A percentile compares a stretch with the other conserved stretches of the same genome.
Conservation (phyloP, 306 rosid genomes). For the Prunus dulcis region DNA sequence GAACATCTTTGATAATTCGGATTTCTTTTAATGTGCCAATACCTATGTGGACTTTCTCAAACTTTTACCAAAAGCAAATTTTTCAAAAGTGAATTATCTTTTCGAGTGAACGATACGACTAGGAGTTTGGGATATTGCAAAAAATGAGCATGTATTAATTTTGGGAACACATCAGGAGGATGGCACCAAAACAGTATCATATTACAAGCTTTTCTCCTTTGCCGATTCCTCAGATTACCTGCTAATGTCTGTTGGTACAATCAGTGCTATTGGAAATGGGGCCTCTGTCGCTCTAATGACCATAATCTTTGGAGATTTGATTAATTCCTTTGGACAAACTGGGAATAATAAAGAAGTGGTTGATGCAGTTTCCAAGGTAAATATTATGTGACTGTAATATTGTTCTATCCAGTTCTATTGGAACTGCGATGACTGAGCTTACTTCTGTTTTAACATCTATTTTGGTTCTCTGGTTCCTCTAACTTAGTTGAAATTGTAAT, state of each 20-base stretch:
- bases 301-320: conserved; percentile 50
- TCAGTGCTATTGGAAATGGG: conserved; percentile 64
- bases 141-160: too few relatives aligned
- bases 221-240: conserved; percentile 63
- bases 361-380: conserved; percentile 58
- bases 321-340: conserved; percentile 66
- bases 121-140: too few relatives aligned
- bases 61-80: too few relatives aligned
- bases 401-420: too few relatives aligned
- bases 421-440: background rate
- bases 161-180: conserved; percentile 14
- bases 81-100: too few relatives aligned
- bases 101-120: too few relatives aligned
- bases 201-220: conserved; percentile 76
- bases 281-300: conserved; percentile 55
- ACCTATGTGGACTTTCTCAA: too few relatives aligned
- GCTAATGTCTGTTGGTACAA: conserved; percentile 61
- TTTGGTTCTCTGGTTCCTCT: background rate
- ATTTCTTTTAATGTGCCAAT: too few relatives aligned
- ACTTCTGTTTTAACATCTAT: background rate
- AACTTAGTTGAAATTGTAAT: background rate
- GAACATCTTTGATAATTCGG: too few relatives aligned
- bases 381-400: background rate
- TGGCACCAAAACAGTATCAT: conserved; percentile 44
- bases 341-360: conserved; percentile 28